Percentiles rank a stretch among this genome's conserved stretches.
phyloP scores from a whole-genome alignment of 2,329 filamentous ascomycete genomes.

The Dactylellina haptotyla region DNA sequence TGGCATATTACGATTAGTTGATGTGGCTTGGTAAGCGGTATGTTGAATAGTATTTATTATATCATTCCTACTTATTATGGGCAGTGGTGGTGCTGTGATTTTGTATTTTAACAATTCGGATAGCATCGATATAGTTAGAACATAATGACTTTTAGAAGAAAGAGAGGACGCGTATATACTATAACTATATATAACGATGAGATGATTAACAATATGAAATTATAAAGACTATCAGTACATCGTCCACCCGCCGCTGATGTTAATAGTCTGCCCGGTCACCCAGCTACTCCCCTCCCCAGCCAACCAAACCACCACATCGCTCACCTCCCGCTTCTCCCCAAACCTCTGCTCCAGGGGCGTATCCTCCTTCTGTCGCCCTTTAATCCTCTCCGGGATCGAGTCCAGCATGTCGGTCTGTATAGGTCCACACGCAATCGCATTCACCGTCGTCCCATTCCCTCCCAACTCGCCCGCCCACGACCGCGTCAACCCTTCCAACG shows the following conservation, averaged over 20 bases:
- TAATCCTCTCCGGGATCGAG: conserved; percentile 64
- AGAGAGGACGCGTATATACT: too few species aligned
- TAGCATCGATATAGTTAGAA: too few species aligned
- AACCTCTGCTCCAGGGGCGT: conserved; percentile 67
- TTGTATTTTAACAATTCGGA: too few species aligned
- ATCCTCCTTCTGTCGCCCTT: conserved; percentile 65
- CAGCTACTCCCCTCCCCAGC: conserved; percentile 65
- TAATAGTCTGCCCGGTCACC: conserved; percentile 69
- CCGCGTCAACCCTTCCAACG: conserved; percentile 70
- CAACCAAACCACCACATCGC: conserved; percentile 68
- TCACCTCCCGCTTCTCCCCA: conserved; percentile 68
- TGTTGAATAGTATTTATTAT: too few species aligned
- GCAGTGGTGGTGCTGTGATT: too few species aligned
- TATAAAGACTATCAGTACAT: conserved; percentile 33
- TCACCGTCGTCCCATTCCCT: conserved; percentile 69
- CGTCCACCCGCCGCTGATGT: conserved; percentile 66
- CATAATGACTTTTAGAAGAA: too few species aligned
- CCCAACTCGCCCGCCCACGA: conserved; percentile 71
- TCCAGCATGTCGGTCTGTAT: conserved; percentile 70
- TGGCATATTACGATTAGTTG: too few species aligned
- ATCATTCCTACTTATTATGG: too few species aligned
- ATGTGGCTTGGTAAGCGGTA: too few species aligned
- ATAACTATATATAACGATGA: too few species aligned
- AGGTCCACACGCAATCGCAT: conserved; percentile 70
- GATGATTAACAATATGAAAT: not conserved